Evolutionary conservation across 2,329 filamentous ascomycete species (phyloP).

Genomic region (Fusarium longipes): DNA sequence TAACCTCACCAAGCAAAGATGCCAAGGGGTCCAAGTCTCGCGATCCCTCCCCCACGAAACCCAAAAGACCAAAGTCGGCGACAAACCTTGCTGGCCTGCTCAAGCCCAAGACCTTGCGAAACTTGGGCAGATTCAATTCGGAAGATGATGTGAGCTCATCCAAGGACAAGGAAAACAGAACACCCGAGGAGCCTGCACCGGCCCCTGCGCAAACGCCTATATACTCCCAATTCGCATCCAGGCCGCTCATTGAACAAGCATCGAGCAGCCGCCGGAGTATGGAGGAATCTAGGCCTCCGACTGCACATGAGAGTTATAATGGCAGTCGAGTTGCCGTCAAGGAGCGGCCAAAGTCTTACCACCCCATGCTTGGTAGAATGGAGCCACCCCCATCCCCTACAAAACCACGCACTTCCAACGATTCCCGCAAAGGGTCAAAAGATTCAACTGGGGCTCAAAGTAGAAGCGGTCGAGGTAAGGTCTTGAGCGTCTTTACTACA

Average conservation of each 20-base stretch:
- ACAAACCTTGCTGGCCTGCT: constrained; percentile 84
- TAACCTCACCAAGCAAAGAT: constrained; percentile 55
- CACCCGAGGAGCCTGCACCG: constrained; percentile 58
- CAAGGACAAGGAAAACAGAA: constrained; percentile 86
- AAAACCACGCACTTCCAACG: constrained; percentile 38
- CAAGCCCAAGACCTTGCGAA: constrained; percentile 78
- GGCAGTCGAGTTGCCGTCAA: constrained; percentile 48
- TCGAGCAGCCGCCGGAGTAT: constrained; percentile 42
- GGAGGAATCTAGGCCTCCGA: constrained; percentile 38
- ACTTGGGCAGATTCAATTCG: constrained; percentile 65
- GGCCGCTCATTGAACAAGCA: constrained; percentile 39
- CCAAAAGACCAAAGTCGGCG: constrained; percentile 84
- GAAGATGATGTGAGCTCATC: constrained; percentile 63
- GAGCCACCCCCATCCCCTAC: constrained; percentile 40
- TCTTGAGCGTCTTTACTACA: constrained; percentile 54
- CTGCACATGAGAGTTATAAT: constrained; percentile 35
- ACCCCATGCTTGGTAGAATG: constrained; percentile 48
- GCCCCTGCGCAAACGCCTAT: constrained; percentile 70
- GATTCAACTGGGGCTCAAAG: constrained; percentile 45
- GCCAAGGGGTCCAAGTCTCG: constrained; percentile 55
- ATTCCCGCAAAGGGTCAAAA: constrained; percentile 44
- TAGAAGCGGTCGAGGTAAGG: constrained; percentile 57
- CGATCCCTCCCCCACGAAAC: constrained; percentile 67
- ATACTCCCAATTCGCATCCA: constrained; percentile 76
- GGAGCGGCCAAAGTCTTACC: constrained; percentile 64